Conservation (phyloP, 2,329 filamentous ascomycete species). For the Claviceps paspali region DNA sequence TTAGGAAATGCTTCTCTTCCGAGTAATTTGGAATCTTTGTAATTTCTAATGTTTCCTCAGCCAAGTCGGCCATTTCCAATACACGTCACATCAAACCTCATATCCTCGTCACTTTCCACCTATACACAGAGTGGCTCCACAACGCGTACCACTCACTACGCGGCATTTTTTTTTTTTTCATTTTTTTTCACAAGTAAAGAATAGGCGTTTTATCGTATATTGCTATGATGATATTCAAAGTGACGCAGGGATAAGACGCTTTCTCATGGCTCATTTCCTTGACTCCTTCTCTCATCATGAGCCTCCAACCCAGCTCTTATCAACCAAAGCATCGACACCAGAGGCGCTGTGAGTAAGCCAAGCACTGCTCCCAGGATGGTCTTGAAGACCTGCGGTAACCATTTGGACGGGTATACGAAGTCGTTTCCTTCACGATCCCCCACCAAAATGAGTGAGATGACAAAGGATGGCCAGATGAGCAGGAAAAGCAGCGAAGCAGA, state of each 20-base stretch:
- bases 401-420: conserved; percentile 26
- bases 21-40: no score
- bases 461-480: conserved; percentile 26
- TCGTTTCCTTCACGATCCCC: conserved; percentile 25
- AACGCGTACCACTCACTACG: neutral
- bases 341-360: conserved; percentile 30
- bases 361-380: conserved; percentile 30
- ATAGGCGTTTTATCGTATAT: neutral
- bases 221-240: neutral
- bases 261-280: neutral
- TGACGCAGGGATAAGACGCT: neutral
- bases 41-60: no score
- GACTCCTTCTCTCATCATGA: neutral
- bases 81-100: no score
- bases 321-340: conserved; percentile 35
- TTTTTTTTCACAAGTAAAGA: no score
- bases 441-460: conserved; percentile 26
- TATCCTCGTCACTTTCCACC: no score
- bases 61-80: no score
- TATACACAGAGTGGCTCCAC: no score
- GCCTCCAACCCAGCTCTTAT: conserved; percentile 30
- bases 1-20: no score
- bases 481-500: conserved; percentile 22
- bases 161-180: conserved; percentile 14
- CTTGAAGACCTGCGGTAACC: conserved; percentile 36